Evolutionary conservation across 129 eudicot species (phyloP).

Genomic region (Helianthus tuberosus): DNA sequence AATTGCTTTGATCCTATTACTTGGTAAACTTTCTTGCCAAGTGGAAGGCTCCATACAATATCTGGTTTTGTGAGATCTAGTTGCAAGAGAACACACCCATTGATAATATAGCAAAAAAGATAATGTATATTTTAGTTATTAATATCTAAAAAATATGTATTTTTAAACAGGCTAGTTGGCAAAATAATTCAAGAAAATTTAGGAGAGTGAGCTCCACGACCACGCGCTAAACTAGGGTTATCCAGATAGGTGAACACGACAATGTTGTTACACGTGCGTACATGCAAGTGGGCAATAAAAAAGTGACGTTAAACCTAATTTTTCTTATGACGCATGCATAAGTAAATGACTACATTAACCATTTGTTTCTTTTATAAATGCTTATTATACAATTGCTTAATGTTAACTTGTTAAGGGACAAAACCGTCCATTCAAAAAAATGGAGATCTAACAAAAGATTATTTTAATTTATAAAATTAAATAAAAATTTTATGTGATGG

Average conservation of each 20-base stretch:
- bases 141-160: not conserved
- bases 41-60: conserved; percentile 24
- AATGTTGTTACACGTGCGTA: not conserved
- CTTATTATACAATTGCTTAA: not conserved
- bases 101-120: not conserved
- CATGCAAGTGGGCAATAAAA: not conserved
- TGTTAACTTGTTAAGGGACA: too few species aligned
- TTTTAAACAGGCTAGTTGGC: not conserved
- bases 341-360: not conserved
- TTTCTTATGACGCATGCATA: not conserved
- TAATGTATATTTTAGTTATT: not conserved
- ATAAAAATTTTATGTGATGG: too few species aligned
- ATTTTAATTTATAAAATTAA: too few species aligned
- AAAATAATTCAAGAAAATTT: too few species aligned
- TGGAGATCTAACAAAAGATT: too few species aligned
- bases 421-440: not conserved
- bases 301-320: not conserved
- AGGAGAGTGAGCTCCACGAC: not conserved
- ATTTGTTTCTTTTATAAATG: too few species aligned
- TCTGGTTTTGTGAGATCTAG: not conserved
- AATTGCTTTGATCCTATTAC: conserved; percentile 20
- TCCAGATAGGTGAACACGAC: not conserved
- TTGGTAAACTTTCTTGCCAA: conserved; percentile 18
- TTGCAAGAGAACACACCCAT: not conserved
- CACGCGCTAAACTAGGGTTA: not conserved